Base-by-base conservation (phyloP, 768 basidiomycete species). In the Holtermannia corniformis region DNA sequence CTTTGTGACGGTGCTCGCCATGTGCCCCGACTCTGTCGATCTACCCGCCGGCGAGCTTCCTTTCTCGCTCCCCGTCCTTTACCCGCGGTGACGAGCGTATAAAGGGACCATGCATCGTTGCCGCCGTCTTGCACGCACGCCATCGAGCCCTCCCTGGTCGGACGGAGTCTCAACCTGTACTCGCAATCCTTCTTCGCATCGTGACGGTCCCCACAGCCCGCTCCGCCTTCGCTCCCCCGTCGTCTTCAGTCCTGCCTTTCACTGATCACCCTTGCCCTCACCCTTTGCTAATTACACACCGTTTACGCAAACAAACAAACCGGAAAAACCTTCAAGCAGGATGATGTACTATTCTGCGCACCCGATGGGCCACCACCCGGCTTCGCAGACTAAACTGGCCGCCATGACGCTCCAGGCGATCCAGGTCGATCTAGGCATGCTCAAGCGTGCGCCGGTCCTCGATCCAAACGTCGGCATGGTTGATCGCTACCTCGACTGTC, bases 341-440 rank as follows among this genome's bases (percentile, higher is more conserved):
- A 68, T 62, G 60, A 65, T 68, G 67, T 68, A 65, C 62, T 47
- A 60, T 13, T 62, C 64, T 4, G 40, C 64, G 11, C 37, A 45
- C 23, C 67, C 67, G 0, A 63, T 68, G 62, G 67, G 67, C 16
- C 67, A 68, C 50, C 65, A 58, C 42, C 53, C 62, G 1, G 27
- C 50, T 4, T 48, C 58, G 5, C 64, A 68, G 32, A 44, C 61
- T 25, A 65, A 68, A 44, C 60, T 65, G 52, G 67, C 67, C 20
- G 52, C 28, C 27, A 59, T 62, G 67, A 62, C 60, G 12, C 37
- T 68, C 20, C 42, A 44, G 13, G 55, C 49, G 24, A 55, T 68
- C 5, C 61, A 60, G 27, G 54, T 63, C 56, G 64, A 68, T 20
- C 42, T 65, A 50, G 62, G 63, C 22, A 41, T 59, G 28, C 50